Evolutionary conservation across 2,329 filamentous ascomycete genomes (phyloP), one percentile per base, ranked within the genome.

Genomic region (Phyllosticta citrichinensis): DNA sequence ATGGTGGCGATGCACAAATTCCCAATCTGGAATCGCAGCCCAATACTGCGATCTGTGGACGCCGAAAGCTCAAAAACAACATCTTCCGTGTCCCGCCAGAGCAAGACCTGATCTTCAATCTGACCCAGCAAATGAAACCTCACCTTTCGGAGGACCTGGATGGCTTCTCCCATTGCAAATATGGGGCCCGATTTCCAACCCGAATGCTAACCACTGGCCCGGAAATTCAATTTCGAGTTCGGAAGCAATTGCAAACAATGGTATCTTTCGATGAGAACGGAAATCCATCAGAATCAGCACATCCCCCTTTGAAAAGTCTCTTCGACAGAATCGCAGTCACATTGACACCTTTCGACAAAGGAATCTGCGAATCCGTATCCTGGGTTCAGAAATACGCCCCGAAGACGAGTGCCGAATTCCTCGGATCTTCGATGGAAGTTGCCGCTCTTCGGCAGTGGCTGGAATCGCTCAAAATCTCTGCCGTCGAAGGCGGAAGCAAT

Each of bases 351-450:
- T 97, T 92, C 68, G 94, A 99, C 70, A 82, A 77, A 64, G 88
- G 86, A 9, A 81, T 81, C 56, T 96, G 88, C 66, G 93, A 97
- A 69, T 79, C 78, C 1, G 75, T 81, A 27, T 75, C 84, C 9
- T 99, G 94, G 94, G 73, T 80, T 1, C 87, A 93, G 51, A 97
- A 97, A 68, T 96, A 97, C 74, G 84, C 88, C 0, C 94, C 94
- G 0, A 75, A 73, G 25, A 78, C 75, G 40, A 85, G 90, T 2
- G 77, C 77, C 3, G 85, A 93, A 62, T 86, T 97, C 0, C 77
- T 99, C 11, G 92, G 97, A 68, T 72, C 78, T 17, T 87, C 88
- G 2, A 81, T 78, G 53, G 90, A 97, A 71, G 84, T 85, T 1
- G 69, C 79, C 1, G 76, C 93, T 9, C 75, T 99, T 24, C 86